A percentile compares a stretch with the other conserved stretches of the same genome.
phyloP scores from a whole-genome alignment of 1,139 yeast genomes.

The Kluyveromyces sp. region DNA sequence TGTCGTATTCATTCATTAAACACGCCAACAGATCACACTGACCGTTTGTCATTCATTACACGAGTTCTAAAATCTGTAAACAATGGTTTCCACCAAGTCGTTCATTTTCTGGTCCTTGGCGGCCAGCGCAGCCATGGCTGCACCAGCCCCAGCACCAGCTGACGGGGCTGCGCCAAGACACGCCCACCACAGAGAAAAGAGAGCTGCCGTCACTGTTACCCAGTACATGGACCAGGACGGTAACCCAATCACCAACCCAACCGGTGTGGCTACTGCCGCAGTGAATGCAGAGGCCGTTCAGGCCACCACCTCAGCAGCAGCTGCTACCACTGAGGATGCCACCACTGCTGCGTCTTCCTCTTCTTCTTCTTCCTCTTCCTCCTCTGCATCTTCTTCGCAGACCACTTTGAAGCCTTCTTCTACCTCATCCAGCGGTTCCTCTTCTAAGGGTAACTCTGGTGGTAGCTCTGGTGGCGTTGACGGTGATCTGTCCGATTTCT shows the following conservation, averaged over 20 bases:
- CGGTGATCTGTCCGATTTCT: conserved; percentile 53
- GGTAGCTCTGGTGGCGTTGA: too few relatives aligned
- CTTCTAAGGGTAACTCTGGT: conserved; percentile 22
- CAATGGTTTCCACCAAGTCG: conserved; percentile 8
- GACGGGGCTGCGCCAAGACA: conserved; percentile 33
- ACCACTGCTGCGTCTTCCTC: conserved; percentile 23
- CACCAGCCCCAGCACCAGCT: conserved; percentile 32
- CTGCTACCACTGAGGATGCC: conserved; percentile 12
- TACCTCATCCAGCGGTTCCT: conserved; percentile 11
- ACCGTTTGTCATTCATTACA: conserved; percentile 7
- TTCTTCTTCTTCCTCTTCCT: conserved; percentile 20
- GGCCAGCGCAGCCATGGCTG: conserved; percentile 17
- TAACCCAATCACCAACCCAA: conserved; percentile 28
- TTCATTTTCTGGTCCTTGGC: conserved; percentile 5
- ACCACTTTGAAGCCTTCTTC: conserved; percentile 15
- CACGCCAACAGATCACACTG: conserved; percentile 1
- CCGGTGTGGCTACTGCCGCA: conserved; percentile 22
- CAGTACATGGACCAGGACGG: conserved; percentile 42
- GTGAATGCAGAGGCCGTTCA: conserved; percentile 19
- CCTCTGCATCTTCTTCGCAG: conserved; percentile 17
- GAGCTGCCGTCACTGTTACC: conserved; percentile 47
- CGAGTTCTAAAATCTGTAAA: background rate
- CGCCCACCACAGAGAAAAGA: conserved; percentile 43
- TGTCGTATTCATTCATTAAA: background rate
- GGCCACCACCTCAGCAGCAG: conserved; percentile 16